Evolutionary conservation across 768 basidiomycete genomes (phyloP).

Genomic region (Tricholoma sp.): DNA sequence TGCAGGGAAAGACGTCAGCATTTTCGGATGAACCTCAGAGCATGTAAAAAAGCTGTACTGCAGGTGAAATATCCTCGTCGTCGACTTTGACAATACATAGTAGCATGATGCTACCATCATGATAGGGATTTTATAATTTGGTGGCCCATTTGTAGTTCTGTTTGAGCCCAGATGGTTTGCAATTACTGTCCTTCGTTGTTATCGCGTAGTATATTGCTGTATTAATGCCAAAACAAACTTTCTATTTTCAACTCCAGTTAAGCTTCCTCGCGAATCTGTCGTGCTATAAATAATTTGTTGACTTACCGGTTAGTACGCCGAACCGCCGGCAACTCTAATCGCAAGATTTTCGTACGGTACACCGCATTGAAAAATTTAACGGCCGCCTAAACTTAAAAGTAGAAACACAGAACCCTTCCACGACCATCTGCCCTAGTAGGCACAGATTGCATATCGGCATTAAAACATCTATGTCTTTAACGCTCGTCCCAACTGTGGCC

Average conservation of each 20-base stretch:
- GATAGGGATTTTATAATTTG: no score
- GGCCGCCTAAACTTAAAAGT: no score
- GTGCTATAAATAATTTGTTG: not conserved
- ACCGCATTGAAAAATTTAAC: not conserved
- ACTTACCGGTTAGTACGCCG: not conserved
- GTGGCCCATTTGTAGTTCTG: no score
- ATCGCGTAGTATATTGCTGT: no score
- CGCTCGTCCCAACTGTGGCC: not conserved
- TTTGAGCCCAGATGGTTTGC: no score
- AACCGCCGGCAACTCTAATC: slow-evolving; percentile 2
- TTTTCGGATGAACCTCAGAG: slow-evolving; percentile 21
- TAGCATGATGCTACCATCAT: not conserved
- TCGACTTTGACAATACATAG: not conserved
- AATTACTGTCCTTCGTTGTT: no score
- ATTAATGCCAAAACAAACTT: no score
- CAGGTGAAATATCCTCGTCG: not conserved
- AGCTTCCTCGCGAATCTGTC: no score
- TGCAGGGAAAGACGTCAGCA: slow-evolving; percentile 39
- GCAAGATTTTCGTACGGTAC: not conserved
- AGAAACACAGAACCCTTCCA: not conserved
- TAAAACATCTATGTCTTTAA: not conserved
- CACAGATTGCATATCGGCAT: not conserved
- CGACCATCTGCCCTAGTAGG: not conserved
- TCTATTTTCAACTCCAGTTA: no score
- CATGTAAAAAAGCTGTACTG: not conserved